These are phyloP conservation scores for Wickerhamomyces queroliae DNA, from an alignment of 805 yeast species.

Conservation along the genomic window DNA sequence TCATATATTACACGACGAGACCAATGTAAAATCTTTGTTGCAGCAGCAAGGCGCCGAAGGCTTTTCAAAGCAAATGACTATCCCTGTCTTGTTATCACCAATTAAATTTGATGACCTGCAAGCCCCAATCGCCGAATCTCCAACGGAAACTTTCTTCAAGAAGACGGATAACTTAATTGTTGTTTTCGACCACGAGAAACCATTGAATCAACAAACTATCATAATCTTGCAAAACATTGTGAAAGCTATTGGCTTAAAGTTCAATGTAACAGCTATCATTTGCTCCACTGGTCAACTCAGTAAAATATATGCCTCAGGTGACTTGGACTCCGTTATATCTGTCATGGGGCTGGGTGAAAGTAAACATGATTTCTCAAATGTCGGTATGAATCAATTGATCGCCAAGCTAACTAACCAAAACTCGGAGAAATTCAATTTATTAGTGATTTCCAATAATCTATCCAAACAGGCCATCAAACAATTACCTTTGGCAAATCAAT, in stretches of 20 bases:
- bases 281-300: conserved; percentile 7
- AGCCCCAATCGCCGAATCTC: conserved; percentile 5
- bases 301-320: conserved; percentile 5
- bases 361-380: neutral
- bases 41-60: neutral
- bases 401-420: neutral
- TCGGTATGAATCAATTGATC: neutral
- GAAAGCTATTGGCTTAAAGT: conserved; percentile 12
- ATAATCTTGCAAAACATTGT: conserved; percentile 16
- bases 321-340: neutral
- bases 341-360: neutral
- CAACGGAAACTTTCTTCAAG: conserved; percentile 3
- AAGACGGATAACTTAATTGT: conserved; percentile 11
- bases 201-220: conserved; percentile 2
- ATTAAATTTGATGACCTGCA: conserved; percentile 6
- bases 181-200: conserved; percentile 13
- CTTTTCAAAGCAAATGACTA: conserved; percentile 9
- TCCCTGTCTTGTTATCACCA: conserved; percentile 20
- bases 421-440: conserved; percentile 3
- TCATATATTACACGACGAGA: neutral
- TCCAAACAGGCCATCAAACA: conserved; percentile 1
- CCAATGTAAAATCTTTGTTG: neutral
- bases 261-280: conserved; percentile 9
- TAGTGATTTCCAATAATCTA: conserved; percentile 12
- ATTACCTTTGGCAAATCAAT: conserved; percentile 10